A percentile compares a stretch with the other conserved stretches of the same genome.
phyloP scores from a whole-genome alignment of 2,329 filamentous ascomycete species.

The Dothideomycetes sp. region DNA sequence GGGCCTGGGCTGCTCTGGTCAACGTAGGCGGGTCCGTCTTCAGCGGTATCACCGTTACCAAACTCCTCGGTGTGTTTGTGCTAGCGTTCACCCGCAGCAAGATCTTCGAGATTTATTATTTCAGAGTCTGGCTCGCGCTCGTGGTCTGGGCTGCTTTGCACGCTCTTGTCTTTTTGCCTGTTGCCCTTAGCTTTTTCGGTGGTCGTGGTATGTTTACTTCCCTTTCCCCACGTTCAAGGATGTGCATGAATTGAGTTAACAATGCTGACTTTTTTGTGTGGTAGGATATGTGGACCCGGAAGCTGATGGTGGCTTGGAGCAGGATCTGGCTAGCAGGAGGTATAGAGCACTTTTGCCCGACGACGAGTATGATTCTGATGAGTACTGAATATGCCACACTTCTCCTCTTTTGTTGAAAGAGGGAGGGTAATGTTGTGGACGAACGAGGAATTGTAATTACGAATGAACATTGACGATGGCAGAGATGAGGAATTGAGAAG shows the following conservation, averaged over 20 bases:
- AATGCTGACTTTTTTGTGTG: slow-evolving; percentile 3
- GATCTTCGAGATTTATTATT: slow-evolving; percentile 99
- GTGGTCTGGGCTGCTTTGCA: slow-evolving; percentile 83
- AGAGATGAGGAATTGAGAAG: no score
- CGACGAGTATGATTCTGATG: slow-evolving; percentile 67
- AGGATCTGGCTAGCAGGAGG: slow-evolving; percentile 69
- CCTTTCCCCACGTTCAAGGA: not conserved
- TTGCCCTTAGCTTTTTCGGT: slow-evolving; percentile 74
- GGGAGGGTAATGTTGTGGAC: no score
- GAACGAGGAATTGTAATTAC: no score
- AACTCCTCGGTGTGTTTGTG: slow-evolving; percentile 82
- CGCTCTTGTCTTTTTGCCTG: slow-evolving; percentile 82
- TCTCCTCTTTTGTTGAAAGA: no score
- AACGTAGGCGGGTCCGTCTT: slow-evolving; percentile 94
- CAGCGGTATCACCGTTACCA: slow-evolving; percentile 91
- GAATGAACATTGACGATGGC: no score
- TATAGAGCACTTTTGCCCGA: slow-evolving; percentile 70
- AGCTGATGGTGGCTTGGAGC: slow-evolving; percentile 76
- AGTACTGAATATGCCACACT: slow-evolving; percentile 24
- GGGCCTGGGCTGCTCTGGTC: slow-evolving; percentile 85
- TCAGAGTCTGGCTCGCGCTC: slow-evolving; percentile 87
- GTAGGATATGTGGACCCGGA: slow-evolving; percentile 78
- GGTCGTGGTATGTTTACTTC: slow-evolving; percentile 51
- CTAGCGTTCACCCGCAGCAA: slow-evolving; percentile 92
- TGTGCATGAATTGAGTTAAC: no score